Base-by-base conservation (phyloP, 164 flowering plant genomes). In the Nymphaea thermarum region DNA sequence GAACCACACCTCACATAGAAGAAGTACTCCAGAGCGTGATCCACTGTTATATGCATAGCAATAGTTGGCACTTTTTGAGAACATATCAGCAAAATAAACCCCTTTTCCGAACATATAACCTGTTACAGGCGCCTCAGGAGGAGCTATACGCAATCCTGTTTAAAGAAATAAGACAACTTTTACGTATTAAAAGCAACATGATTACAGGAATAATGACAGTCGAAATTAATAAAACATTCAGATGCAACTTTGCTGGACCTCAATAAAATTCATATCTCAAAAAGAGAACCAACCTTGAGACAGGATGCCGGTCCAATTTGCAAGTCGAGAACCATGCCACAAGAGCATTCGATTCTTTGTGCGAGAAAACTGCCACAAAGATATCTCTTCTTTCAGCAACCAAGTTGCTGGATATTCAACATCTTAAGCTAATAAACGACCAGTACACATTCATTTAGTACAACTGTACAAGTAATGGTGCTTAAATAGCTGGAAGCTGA, bases 81-180 rank as follows among this genome's bases (percentile, higher is more conserved):
- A 93, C 98, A 93, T 93, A 66, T 93, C 98, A 44, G 98, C 97
- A 83, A 93, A 93, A 77, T 93, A 93, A 66, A 93, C 93, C 44
- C 98, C 98, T 73, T 93, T 93, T 42, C 98, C 97, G 76, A 93
- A 93, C 96, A 89, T 93, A 80, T 91, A 91, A 64, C 98, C 98
- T 36, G 96, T 87, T 63, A 70, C 82, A 61, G 98, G 98, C 67
- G 97, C 98, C 81, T 93, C 98, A 10, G 94, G 97, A 47, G 98
- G 96, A 82, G 94, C 94, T 68, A 91, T 89, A 43, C 97, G 92
- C 74, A 93, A 76, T 60, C 98, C 98, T 93, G 79, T 69, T 44
- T 11, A 51, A 67, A 51, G 7, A 4, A 53, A 60, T 4, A 51
- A 15, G 65, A 17, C 11, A 42, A 16, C 10, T 42, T 42, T 16